Evolutionary conservation across 306 rosid genomes (phyloP), one percentile per base, ranked within the genome.

Genomic region (Castanea crenata): DNA sequence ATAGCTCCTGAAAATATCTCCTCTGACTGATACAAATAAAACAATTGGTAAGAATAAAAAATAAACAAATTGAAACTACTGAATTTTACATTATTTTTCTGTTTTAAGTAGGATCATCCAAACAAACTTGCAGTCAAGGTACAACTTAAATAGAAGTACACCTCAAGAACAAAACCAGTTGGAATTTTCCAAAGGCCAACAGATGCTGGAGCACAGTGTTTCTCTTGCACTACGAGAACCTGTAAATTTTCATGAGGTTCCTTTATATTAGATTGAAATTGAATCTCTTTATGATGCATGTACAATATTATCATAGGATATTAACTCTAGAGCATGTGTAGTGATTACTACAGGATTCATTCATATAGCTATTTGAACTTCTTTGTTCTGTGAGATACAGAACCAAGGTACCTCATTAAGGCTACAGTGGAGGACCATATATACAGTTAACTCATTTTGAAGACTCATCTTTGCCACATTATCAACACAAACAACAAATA

Each of bases 141-240:
- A 6, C 38, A 68, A 77, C 14, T 55, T 56, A 14, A 65, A 78
- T 27, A 31, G 46, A 51, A 35, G 38, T 85, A 95, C 54, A 49
- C 99, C 99, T 92, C 97, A 31, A 85, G 89, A 83, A 95, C 88
- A 81, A 92, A 95, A 23, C 99, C 99, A 19, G 99, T 95, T 52
- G 99, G 99, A 55, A 95, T 92, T 89, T 95, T 95, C 99, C 99
- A 95, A 65, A 92, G 89, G 74, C 91, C 93, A 65, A 55, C 75
- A 25, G 72, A 83, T 38, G 85, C 51, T 5, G 98, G 85, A 63
- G 85, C 83, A 74, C 94, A 89, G n/a, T 93, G 91, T 76, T 88
- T 93, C 85, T 92, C 99, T 91, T 95, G 98, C 34, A 95, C 99
- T 4, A 93, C 99, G 78, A 95, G 96, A 44, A 95, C 97, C 99